Evolutionary conservation across 371 early-diverging fungal genomes (phyloP).

Genomic region (Mortierella sp.): DNA sequence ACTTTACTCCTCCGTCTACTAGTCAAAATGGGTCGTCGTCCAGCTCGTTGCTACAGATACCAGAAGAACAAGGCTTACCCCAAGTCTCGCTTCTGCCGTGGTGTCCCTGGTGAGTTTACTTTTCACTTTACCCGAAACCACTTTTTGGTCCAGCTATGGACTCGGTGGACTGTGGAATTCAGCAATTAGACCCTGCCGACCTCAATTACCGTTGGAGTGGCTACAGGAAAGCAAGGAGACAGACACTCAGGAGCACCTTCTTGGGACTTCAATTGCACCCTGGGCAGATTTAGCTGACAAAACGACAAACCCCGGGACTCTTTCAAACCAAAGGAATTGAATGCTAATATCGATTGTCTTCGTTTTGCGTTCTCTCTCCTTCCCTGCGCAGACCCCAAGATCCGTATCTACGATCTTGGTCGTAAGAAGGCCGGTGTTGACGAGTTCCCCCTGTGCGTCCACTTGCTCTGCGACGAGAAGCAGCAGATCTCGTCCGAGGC

Average conservation of each 20-base stretch:
- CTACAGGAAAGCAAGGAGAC: background rate
- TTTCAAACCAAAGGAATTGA: background rate
- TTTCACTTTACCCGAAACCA: no score
- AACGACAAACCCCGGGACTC: no score
- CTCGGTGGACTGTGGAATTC: no score
- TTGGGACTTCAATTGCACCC: no score
- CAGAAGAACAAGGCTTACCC: conserved; percentile 99
- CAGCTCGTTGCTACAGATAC: conserved; percentile 99
- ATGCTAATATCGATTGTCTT: background rate
- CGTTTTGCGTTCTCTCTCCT: conserved; percentile 57
- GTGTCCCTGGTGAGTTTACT: conserved; percentile 91
- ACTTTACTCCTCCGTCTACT: background rate
- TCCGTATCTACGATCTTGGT: conserved; percentile 98
- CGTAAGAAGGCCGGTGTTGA: conserved; percentile 98
- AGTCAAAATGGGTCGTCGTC: conserved; percentile 96
- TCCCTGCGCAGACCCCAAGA: conserved; percentile 94
- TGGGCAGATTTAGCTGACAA: no score
- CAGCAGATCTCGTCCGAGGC: conserved; percentile 99
- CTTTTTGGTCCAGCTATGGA: no score
- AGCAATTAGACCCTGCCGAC: no score
- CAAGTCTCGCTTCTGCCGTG: conserved; percentile 99
- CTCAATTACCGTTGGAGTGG: no score
- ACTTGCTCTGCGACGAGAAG: conserved; percentile 97
- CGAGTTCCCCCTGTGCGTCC: conserved; percentile 97
- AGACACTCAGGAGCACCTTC: background rate